Conservation (phyloP, 331 rosid species). For the Quercus lobata region DNA sequence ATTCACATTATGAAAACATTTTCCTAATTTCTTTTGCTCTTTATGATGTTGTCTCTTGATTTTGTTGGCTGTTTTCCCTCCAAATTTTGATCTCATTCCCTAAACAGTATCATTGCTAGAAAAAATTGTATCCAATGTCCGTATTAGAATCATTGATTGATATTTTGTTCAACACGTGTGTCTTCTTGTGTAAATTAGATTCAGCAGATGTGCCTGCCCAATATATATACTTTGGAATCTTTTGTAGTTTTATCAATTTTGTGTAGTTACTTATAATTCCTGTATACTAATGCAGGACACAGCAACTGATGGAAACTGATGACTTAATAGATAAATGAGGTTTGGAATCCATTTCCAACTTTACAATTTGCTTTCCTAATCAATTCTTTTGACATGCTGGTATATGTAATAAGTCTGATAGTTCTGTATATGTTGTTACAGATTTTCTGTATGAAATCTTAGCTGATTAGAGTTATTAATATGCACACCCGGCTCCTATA, state of each 20-base stretch:
- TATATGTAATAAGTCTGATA: background rate
- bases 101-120: background rate
- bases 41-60: background rate
- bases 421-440: background rate
- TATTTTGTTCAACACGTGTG: background rate
- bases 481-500: background rate
- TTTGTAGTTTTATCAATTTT: background rate
- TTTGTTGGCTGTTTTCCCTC: background rate
- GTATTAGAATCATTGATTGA: background rate
- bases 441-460: background rate
- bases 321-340: slow-evolving; percentile 29
- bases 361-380: background rate
- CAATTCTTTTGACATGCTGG: background rate
- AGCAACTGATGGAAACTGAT: slow-evolving; percentile 38
- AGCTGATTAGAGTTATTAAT: background rate
- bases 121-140: background rate
- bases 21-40: background rate
- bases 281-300: slow-evolving; percentile 43
- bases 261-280: background rate
- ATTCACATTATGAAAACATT: no score
- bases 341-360: background rate
- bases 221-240: background rate
- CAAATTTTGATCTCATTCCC: background rate
- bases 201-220: background rate
- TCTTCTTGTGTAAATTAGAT: background rate